Conservation (phyloP, 805 yeast genomes). For the Starmerella ratchasimensis region DNA sequence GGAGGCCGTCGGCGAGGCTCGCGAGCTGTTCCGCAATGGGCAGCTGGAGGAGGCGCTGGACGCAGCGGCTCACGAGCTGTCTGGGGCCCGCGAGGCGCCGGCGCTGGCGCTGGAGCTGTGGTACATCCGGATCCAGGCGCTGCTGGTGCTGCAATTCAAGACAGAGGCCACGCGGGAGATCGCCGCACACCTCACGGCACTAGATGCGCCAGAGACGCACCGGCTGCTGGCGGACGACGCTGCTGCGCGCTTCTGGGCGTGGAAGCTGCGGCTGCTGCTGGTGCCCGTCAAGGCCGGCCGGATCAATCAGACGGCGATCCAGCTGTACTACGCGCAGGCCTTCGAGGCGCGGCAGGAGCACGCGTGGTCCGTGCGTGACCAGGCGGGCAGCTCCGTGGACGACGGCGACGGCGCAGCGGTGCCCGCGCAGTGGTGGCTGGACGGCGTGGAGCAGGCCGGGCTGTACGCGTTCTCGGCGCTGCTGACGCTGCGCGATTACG, state of each 20-base stretch:
- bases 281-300: conserved; percentile 25
- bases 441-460: conserved; percentile 23
- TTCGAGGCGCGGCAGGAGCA: conserved; percentile 25
- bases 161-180: conserved; percentile 25
- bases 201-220: conserved; percentile 7
- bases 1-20: not conserved
- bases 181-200: conserved; percentile 20
- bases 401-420: not conserved
- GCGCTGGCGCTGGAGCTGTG: conserved; percentile 21
- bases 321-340: conserved; percentile 25
- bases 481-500: conserved; percentile 24
- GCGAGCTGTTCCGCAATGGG: conserved; percentile 17
- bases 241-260: conserved; percentile 21
- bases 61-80: conserved; percentile 16
- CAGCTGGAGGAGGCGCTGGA: conserved; percentile 22
- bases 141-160: conserved; percentile 22
- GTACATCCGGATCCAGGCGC: conserved; percentile 22
- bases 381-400: too few species aligned
- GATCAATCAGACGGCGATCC: conserved; percentile 25
- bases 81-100: conserved; percentile 5
- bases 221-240: conserved; percentile 15
- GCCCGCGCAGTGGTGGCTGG: conserved; percentile 8
- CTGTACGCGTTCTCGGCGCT: conserved; percentile 25
- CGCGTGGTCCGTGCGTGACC: conserved; percentile 3
- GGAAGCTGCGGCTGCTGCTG: conserved; percentile 26